Evolutionary conservation across 345 rosid genomes (phyloP).

Genomic region (Gossypium anomalum): DNA sequence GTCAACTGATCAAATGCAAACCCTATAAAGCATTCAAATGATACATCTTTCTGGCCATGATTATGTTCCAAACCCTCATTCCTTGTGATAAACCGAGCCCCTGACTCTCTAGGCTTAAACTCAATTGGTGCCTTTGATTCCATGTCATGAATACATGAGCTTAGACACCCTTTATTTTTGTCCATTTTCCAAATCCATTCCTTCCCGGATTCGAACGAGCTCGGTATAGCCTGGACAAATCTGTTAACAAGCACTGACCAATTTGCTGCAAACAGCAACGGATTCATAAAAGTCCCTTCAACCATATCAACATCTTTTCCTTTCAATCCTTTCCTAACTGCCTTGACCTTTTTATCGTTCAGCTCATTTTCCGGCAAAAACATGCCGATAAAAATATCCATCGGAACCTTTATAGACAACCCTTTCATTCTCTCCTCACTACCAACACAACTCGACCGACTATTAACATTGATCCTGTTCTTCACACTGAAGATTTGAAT

Average conservation of each 20-base stretch:
- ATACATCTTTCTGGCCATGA: conserved; percentile 25
- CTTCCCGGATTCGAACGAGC: conserved; percentile 41
- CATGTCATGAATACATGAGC: conserved; percentile 16
- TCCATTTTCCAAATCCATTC: conserved; percentile 34
- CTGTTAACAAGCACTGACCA: conserved; percentile 53
- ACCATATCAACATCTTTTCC: conserved; percentile 29
- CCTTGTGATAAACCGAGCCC: conserved; percentile 9
- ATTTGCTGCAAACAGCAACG: conserved; percentile 55
- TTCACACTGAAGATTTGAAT: conserved; percentile 27
- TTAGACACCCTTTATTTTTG: conserved; percentile 25
- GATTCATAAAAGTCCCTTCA: conserved; percentile 43
- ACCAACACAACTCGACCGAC: conserved; percentile 16
- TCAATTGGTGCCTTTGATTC: conserved; percentile 24
- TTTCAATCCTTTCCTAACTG: conserved; percentile 26
- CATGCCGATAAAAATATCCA: conserved; percentile 34
- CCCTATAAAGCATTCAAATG: conserved; percentile 1
- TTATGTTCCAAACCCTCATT: conserved; percentile 16
- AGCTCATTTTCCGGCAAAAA: conserved; percentile 29
- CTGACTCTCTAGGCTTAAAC: conserved; percentile 20
- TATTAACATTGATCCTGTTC: conserved; percentile 13
- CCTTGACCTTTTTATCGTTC: conserved; percentile 19
- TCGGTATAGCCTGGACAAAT: conserved; percentile 50
- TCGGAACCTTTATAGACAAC: conserved; percentile 41
- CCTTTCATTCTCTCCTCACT: conserved; percentile 49
- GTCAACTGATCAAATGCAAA: background rate